Base-by-base conservation (phyloP, 2,329 filamentous ascomycete genomes). In the Cytospora piceae region DNA sequence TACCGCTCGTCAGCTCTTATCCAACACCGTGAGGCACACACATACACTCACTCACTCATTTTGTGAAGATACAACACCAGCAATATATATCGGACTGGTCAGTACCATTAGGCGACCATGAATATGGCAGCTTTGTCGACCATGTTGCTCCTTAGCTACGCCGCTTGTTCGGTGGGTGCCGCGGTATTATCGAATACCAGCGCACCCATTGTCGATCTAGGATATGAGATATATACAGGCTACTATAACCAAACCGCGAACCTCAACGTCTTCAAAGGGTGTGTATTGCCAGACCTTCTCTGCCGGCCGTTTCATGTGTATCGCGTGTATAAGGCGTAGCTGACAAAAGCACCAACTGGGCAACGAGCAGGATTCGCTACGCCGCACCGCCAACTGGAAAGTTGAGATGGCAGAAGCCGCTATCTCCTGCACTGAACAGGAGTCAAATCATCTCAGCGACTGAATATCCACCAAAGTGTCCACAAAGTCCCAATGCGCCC, bases 181-280 rank as follows among this genome's bases (percentile, higher is more conserved):
- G 42, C 37, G 15, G 12, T 46, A 22, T 1, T 2, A 7, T 11
- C 3, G 1, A 46, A 46, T 22, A 46, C n/a, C 3, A 46, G 20
- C 7, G n/a, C 42, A 46, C 61, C 20, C 9, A 58, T 27, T 29
- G 29, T 63, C 29, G 61, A 63, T 52, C 9, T 63, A 14, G 61
- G 42, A n/a, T 63, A 63, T n/a, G 61, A 56, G 22, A 46, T 58
- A 7, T 64, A 64, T 14, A 11, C 52, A 20, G 61, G 61, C 17
- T 64, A 64, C n/a, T 54, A 58, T n/a, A 64, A 64, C 32, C 31
- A 53, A 17, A 58, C 42, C 15, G 29, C 61, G 3, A 15, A 53
- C 14, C 20, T 59, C 24, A 64, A 64, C 7, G 32, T 64, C 22
- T 64, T 58, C 24, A 64, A 64, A 37, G 61, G 61, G 61, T 58